Evolutionary conservation across 257 asterid genomes (phyloP), one percentile per base, ranked within the genome.

Genomic region (Rhazya stricta): DNA sequence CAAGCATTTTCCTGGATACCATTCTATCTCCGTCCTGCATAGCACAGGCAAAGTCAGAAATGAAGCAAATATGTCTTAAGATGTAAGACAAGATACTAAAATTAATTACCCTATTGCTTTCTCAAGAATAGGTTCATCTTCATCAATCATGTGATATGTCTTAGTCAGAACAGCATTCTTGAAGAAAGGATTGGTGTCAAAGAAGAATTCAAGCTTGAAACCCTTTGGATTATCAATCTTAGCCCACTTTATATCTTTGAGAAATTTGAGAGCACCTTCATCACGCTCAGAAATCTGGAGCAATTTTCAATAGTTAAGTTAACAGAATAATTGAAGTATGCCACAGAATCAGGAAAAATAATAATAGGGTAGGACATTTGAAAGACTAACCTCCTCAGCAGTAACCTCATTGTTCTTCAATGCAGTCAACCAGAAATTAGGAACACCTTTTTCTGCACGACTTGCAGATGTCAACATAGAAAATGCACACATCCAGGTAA

Each of bases 81-180:
- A 36, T 4, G 39, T 2, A 23, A 36, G 10, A 12, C 19, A 21
- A 23, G 34, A 37, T 53, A 25, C 1, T 0, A n/a, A 51, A 37
- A 7, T 21, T 36, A 29, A 42, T 67, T 86, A 94, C 98, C 98
- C 98, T 32, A 90, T 86, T 54, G 96, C 97, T 82, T 91, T 90
- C 91, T 91, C 96, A 78, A 91, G 81, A 60, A 91, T 88, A 27
- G 96, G 97, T 25, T 90, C 97, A 81, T 90, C 98, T 77, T 94
- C 97, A 62, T 89, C 96, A 74, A 94, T 86, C 98, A 94, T 89
- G 79, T 88, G 96, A 78, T 94, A 94, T 13, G 88, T 90, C 83
- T 94, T 94, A 3, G 94, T 91, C 69, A 91, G 77, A 60, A 89
- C 81, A 63, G 87, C 72, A 80, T 87, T 94, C 82, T 84, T 90